phyloP scores from a whole-genome alignment of 208 protist species.

The Leishmania tarentolae region DNA sequence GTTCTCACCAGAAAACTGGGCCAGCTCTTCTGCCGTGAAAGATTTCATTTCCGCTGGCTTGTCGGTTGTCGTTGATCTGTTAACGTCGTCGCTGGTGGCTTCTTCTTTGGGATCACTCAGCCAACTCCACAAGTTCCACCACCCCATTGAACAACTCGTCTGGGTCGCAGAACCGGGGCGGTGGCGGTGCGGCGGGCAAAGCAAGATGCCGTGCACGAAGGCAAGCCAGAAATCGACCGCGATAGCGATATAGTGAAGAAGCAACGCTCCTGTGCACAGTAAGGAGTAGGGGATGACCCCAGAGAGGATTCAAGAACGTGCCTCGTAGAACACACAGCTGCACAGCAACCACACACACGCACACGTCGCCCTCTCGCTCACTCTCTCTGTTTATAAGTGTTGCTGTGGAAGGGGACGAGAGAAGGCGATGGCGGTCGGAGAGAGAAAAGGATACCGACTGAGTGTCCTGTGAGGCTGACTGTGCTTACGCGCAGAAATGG shows the following conservation, averaged over 20 bases:
- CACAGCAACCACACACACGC: neutral
- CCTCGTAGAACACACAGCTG: neutral
- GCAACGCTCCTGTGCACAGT: too few species aligned
- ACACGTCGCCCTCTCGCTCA: neutral
- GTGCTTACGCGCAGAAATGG: neutral
- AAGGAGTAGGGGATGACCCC: too few species aligned
- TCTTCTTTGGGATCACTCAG: neutral
- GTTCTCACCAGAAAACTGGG: conserved; percentile 44
- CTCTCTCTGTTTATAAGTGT: neutral
- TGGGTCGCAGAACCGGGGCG: neutral
- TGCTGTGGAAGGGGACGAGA: neutral
- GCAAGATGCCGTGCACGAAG: neutral
- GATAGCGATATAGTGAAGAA: neutral
- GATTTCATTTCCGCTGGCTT: conserved; percentile 13
- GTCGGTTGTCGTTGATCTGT: neutral
- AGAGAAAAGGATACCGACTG: neutral
- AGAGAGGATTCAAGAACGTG: neutral
- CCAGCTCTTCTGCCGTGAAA: conserved; percentile 59
- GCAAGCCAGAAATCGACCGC: too few species aligned
- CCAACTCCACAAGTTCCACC: conserved; percentile 20
- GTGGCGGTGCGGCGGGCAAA: neutral
- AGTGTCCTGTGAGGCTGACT: too few species aligned
- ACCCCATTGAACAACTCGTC: conserved; percentile 13
- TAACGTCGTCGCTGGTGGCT: neutral
- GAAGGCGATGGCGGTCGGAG: neutral